Evolutionary conservation across 306 rosid genomes (phyloP).

Genomic region (Quercus parvula): DNA sequence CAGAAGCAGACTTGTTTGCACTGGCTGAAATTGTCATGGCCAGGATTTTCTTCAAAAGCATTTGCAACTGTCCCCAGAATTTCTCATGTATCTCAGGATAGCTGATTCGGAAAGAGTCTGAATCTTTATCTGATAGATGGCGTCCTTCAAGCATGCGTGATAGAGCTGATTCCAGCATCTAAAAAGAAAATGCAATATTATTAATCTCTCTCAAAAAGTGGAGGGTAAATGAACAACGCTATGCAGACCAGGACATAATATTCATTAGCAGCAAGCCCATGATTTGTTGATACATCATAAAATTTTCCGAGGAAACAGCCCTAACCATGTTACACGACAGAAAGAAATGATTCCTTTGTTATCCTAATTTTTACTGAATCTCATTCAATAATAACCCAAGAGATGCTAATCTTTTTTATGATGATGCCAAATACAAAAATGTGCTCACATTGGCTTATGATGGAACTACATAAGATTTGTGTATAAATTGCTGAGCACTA

Average conservation of each 20-base stretch:
- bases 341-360: neutral
- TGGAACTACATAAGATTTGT: neutral
- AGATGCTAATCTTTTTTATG: neutral
- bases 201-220: neutral
- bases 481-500: neutral
- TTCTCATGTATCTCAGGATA: conserved; percentile 60
- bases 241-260: neutral
- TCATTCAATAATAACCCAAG: neutral
- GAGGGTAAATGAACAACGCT: neutral
- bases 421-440: neutral
- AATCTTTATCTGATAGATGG: conserved; percentile 42
- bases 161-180: conserved; percentile 84
- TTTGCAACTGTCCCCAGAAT: conserved; percentile 80
- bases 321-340: neutral
- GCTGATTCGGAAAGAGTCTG: conserved; percentile 36
- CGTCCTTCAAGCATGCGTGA: conserved; percentile 86
- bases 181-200: conserved; percentile 19
- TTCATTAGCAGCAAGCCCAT: neutral
- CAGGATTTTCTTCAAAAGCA: conserved; percentile 87
- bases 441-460: neutral
- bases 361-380: neutral
- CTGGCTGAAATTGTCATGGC: conserved; percentile 41
- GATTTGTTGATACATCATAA: neutral
- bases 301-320: neutral
- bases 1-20: conserved; percentile 39